Evolutionary conservation across 345 rosid genomes (phyloP).

Genomic region (Schrenkiella parvula): DNA sequence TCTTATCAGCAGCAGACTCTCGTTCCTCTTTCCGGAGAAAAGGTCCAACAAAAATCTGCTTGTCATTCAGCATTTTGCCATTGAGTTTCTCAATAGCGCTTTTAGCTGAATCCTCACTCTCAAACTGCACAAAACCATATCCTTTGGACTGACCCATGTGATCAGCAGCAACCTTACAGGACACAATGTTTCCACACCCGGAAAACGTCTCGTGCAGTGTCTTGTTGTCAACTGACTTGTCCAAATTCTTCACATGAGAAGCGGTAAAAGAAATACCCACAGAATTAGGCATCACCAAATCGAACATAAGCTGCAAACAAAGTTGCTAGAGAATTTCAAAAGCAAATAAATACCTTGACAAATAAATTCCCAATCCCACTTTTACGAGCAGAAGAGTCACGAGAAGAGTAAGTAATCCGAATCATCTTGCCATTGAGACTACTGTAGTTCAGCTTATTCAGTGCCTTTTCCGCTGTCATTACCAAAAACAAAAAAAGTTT

Average conservation of each 20-base stretch:
- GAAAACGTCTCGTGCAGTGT: conserved; percentile 71
- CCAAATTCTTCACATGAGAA: conserved; percentile 51
- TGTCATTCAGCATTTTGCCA: conserved; percentile 67
- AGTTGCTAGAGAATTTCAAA: neutral
- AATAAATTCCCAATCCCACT: conserved; percentile 78
- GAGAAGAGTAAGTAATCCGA: conserved; percentile 77
- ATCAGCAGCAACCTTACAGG: conserved; percentile 82
- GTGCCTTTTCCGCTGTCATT: conserved; percentile 71
- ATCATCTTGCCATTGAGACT: conserved; percentile 68
- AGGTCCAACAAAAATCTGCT: conserved; percentile 76
- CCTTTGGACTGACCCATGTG: conserved; percentile 70
- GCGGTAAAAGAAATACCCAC: neutral
- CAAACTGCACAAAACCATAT: conserved; percentile 82
- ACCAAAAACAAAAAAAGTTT: neutral
- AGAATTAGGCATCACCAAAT: neutral
- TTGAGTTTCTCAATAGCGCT: conserved; percentile 68
- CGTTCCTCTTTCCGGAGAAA: conserved; percentile 75
- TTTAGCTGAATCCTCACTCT: conserved; percentile 61
- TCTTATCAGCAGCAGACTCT: conserved; percentile 49
- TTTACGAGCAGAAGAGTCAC: conserved; percentile 67
- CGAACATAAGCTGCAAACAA: neutral
- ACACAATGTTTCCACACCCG: conserved; percentile 54
- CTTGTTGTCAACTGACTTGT: conserved; percentile 76
- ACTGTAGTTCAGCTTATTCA: conserved; percentile 68
- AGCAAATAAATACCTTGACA: conserved; percentile 47